Conservation (phyloP, 2,329 filamentous ascomycete species). For the Botryosphaeria dothidea region DNA sequence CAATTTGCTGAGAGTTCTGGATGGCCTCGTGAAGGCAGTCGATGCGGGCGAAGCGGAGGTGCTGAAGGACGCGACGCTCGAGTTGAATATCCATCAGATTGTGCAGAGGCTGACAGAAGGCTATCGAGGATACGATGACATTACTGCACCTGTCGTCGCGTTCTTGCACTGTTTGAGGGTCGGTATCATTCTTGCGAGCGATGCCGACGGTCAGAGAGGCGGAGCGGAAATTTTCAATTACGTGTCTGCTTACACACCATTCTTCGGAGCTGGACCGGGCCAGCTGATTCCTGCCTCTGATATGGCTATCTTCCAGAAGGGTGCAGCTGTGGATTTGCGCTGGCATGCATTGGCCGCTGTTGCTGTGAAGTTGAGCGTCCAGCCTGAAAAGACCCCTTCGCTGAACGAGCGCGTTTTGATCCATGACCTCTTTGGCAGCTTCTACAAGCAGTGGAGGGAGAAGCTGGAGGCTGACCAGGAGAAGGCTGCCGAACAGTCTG, state of each 20-base stretch:
- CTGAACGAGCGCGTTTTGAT: conserved; percentile 48
- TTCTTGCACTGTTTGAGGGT: conserved; percentile 78
- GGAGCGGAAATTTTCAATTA: conserved; percentile 27
- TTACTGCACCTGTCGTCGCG: conserved; percentile 74
- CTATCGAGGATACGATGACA: conserved; percentile 81
- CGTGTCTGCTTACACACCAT: conserved; percentile 32
- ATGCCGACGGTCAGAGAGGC: conserved; percentile 20
- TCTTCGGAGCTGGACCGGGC: conserved; percentile 28
- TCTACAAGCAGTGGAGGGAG: conserved; percentile 79
- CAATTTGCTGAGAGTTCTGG: conserved; percentile 59
- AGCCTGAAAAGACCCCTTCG: not conserved
- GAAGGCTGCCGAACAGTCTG: conserved; percentile 70
- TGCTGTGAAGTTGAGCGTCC: conserved; percentile 25
- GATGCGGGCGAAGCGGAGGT: conserved; percentile 28
- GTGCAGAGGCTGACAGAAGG: conserved; percentile 67
- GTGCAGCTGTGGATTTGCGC: conserved; percentile 32
- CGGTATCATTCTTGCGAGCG: conserved; percentile 64
- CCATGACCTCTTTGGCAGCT: conserved; percentile 67
- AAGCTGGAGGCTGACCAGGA: conserved; percentile 76
- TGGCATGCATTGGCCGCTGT: conserved; percentile 38
- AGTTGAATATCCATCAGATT: conserved; percentile 66
- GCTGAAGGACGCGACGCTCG: conserved; percentile 39
- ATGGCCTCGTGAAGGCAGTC: conserved; percentile 29
- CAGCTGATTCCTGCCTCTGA: conserved; percentile 4
- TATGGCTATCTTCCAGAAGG: conserved; percentile 24